Percentiles rank a stretch among this genome's conserved stretches.
phyloP scores from a whole-genome alignment of 2,329 filamentous ascomycete species.

The Nemania diffusa region DNA sequence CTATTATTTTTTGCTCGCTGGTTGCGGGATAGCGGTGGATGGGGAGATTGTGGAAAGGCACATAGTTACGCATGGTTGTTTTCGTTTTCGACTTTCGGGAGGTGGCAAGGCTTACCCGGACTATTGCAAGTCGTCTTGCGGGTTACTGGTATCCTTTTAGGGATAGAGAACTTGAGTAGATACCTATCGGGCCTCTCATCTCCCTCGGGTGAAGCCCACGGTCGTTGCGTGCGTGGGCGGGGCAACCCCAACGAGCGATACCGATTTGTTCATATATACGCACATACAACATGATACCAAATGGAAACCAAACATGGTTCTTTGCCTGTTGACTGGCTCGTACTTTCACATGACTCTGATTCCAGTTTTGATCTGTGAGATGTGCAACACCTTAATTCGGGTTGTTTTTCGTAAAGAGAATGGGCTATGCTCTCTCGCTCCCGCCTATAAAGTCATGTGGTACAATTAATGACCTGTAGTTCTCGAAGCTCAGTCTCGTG shows the following conservation, averaged over 20 bases:
- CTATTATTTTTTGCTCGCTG: constrained; percentile 35
- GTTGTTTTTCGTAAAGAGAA: no score
- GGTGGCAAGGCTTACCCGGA: neutral
- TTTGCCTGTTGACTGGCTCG: constrained; percentile 5
- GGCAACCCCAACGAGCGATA: constrained; percentile 3
- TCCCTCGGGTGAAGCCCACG: neutral
- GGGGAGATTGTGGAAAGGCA: constrained; percentile 16
- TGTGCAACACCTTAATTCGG: no score
- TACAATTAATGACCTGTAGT: no score
- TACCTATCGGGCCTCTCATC: neutral
- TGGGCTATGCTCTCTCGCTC: no score
- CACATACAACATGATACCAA: constrained; percentile 24
- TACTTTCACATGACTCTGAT: neutral
- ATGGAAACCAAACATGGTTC: constrained; percentile 12
- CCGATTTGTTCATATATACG: constrained; percentile 31
- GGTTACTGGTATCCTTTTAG: neutral
- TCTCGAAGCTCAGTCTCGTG: no score
- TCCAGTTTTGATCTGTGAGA: neutral
- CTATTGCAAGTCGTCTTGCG: neutral
- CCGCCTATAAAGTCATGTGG: no score
- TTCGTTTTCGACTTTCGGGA: neutral
- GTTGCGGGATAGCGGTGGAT: constrained; percentile 23
- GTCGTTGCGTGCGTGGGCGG: neutral
- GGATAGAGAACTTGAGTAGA: constrained; percentile 14
- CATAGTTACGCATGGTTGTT: neutral